Conservation (phyloP, 805 yeast species). For the Pichia eremophila region DNA sequence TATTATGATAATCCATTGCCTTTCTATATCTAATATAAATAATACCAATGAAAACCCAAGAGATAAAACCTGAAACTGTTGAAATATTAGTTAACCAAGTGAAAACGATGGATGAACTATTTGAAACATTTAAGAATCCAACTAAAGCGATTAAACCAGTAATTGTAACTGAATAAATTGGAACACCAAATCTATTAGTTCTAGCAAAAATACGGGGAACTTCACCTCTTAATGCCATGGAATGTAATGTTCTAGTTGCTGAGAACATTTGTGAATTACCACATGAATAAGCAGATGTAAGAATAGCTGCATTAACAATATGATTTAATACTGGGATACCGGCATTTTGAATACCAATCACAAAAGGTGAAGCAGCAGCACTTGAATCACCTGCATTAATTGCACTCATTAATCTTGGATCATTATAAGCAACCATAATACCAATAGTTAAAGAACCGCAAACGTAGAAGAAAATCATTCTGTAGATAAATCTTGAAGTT, state of each 20-base stretch:
- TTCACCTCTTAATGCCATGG: constrained; percentile 31
- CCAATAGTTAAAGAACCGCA: constrained; percentile 49
- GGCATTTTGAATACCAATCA: constrained; percentile 53
- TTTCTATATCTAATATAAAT: constrained; percentile 57
- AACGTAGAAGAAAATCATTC: constrained; percentile 53
- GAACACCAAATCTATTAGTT: constrained; percentile 45
- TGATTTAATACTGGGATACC: constrained; percentile 51
- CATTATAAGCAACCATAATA: constrained; percentile 47
- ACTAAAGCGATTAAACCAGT: constrained; percentile 34
- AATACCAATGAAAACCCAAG: constrained; percentile 47
- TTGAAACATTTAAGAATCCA: constrained; percentile 45
- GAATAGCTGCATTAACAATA: constrained; percentile 51
- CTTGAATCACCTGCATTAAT: constrained; percentile 36
- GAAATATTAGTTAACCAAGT: constrained; percentile 58
- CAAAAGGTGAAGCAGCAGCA: constrained; percentile 60
- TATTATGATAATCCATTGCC: constrained; percentile 45
- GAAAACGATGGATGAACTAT: constrained; percentile 45
- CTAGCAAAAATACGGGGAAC: constrained; percentile 30
- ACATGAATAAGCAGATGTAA: constrained; percentile 49
- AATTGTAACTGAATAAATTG: constrained; percentile 38
- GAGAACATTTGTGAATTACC: constrained; percentile 36
- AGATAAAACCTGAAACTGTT: constrained; percentile 57
- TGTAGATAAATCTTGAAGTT: constrained; percentile 47
- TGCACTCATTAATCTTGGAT: constrained; percentile 36
- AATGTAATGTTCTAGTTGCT: constrained; percentile 33